These are phyloP conservation scores for Kazachstania psychrophila DNA, from an alignment of 805 yeast species.

Conservation along the genomic window DNA sequence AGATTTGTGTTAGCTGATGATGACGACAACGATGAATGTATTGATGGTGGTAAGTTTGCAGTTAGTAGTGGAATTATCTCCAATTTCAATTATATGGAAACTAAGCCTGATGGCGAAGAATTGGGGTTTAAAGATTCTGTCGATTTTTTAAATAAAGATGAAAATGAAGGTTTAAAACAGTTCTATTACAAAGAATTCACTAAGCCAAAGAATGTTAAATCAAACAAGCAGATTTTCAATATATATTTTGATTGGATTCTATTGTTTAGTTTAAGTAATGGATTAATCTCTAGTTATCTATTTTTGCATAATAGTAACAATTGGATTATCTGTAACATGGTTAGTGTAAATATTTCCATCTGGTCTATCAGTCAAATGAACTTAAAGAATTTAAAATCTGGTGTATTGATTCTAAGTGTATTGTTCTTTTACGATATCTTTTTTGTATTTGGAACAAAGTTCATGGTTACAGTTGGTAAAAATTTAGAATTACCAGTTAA, in stretches of 20 bases:
- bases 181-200: slow-evolving; percentile 10
- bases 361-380: slow-evolving; percentile 34
- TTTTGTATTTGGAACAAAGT: slow-evolving; percentile 54
- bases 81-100: slow-evolving; percentile 21
- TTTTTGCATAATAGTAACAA: slow-evolving; percentile 28
- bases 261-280: slow-evolving; percentile 17
- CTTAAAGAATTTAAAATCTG: slow-evolving; percentile 39
- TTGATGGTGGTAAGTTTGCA: slow-evolving; percentile 21
- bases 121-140: slow-evolving; percentile 19
- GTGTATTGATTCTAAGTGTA: slow-evolving; percentile 36
- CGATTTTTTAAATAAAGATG: slow-evolving; percentile 21
- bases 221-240: slow-evolving; percentile 30
- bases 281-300: slow-evolving; percentile 11
- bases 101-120: slow-evolving; percentile 8
- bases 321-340: slow-evolving; percentile 40
- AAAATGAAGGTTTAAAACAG: slow-evolving; percentile 3
- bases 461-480: slow-evolving; percentile 57
- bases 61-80: slow-evolving; percentile 31
- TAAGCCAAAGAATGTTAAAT: slow-evolving; percentile 13
- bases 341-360: slow-evolving; percentile 37
- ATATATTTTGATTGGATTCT: slow-evolving; percentile 29
- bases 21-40: slow-evolving; percentile 30
- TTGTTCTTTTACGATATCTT: slow-evolving; percentile 55
- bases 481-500: slow-evolving; percentile 41
- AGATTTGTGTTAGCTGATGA: slow-evolving; percentile 33